Base-by-base conservation (phyloP, 1,139 yeast genomes). In the Candida frijolesensis region DNA sequence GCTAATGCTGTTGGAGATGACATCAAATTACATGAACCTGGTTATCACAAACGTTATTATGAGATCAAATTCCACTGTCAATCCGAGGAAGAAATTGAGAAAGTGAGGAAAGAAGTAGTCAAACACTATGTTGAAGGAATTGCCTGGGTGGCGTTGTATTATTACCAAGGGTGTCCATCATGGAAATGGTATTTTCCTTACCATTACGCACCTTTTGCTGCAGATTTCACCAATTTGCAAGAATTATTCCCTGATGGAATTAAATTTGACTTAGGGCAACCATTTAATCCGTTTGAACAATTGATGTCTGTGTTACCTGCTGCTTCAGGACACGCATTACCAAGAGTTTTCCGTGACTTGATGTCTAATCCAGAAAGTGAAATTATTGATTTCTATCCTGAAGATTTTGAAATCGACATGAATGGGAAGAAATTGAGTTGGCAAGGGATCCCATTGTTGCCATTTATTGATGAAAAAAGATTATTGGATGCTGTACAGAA, bases 141-240 rank as follows among this genome's bases (percentile, higher is more conserved):
- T 6, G 84, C 96, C 15, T 95, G 99, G 99, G 97, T 87, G 1
- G 74, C 94, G 54, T 70, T 89, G 50, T 95, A 95, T 67, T 95
- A 95, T 70, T 94, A 89, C 66, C 99, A 94, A 70, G 98, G 97
- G 3, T 94, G 98, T 70, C 96, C 97, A 0, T 92, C 98, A 0
- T 95, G 99, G 99, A 87, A 86, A 51, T 95, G 99, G 99, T 95
- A 83, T 67, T 95, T 87, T 61, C 99, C 98, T 0, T 94, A 86
- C 65, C 99, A 95, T 66, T 95, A 95, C 70, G 98, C 99, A 0
- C 99, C 99, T 16, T 91, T 94, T 76, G 98, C 98, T 0, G 79
- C 87, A 8, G 99, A 95, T 66, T 87, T 95, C 61, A 73, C 69
- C 3, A 80, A 84, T 46, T 70, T 91, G 42, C 60, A 63, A 16